Base-by-base conservation (phyloP, 2,329 filamentous ascomycete species). In the Coniochaeta pulveracea region DNA sequence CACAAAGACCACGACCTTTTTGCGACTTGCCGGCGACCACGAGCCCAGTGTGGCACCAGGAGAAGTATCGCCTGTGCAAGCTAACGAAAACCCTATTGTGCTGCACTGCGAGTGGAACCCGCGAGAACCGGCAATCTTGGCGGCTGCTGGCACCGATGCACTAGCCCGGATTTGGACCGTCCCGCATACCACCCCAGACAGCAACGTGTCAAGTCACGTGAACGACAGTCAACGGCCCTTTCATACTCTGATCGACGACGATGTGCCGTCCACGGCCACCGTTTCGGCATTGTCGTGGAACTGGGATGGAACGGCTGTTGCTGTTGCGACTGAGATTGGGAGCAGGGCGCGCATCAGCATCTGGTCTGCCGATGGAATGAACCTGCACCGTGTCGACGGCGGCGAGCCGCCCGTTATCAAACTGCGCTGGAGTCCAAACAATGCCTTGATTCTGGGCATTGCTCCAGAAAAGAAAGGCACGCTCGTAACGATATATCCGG, bases 21-120 rank as follows among this genome's bases (percentile, higher is more conserved):
- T 80, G 39, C 69, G 67, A 42, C 61, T 78, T 42, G 56, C 58
- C 32, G 14, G 8, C 12, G 42, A 50, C 43, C 61, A 66, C 44
- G 58, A 64, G 34, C 43, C 48, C 28, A 29, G 47, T 17, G 48
- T 56, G 26, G 49, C 50, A 40, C n/a, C n/a, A n/a, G n/a, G n/a
- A n/a, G 47, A 49, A 40, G 43, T 47, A 39, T 47, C 46, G 32
- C 47, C 52, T 37, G 46, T 50, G 30, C 49, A 45, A 48, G 44
- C 50, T 43, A 51, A 50, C 50, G 67, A 72, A 50, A 70, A 66
- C 56, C 71, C 74, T 51, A 66, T 76, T 48, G 58, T 79, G 55
- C 64, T 79, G 60, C 72, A 77, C 56, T 78, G 74, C 66, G 72
- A 76, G 64, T 80, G 73, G 71, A 77, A 71, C 63, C 75, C 75